Percentiles rank a stretch among this genome's conserved stretches.
Evolutionary conservation across 495 filamentous ascomycete genomes (phyloP).

Genomic region (Penicillium roqueforti): DNA sequence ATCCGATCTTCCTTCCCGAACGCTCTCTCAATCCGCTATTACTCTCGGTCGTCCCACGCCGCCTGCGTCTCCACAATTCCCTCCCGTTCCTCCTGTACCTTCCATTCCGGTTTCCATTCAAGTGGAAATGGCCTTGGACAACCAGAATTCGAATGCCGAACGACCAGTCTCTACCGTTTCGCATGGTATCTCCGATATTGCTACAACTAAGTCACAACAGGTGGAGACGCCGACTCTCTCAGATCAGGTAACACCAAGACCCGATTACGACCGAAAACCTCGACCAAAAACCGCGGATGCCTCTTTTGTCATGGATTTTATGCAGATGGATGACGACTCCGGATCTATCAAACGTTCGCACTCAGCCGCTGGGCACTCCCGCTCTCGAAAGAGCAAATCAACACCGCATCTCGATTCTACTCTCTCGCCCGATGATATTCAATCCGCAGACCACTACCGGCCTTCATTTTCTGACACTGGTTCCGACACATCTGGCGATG

Average conservation of each 20-base stretch:
- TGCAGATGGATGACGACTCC: conserved; percentile 11
- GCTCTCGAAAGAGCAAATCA: conserved; percentile 35
- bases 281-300: conserved; percentile 53
- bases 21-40: conserved; percentile 36
- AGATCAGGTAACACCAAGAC: conserved; percentile 59
- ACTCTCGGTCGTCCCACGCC: conserved; percentile 30
- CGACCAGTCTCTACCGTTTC: conserved; percentile 70
- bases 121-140: conserved; percentile 45
- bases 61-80: conserved; percentile 36
- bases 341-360: conserved; percentile 34
- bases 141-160: conserved; percentile 60
- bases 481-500: conserved; percentile 28
- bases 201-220: conserved; percentile 43
- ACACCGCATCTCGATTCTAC: conserved; percentile 26
- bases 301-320: conserved; percentile 37
- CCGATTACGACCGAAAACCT: conserved; percentile 39
- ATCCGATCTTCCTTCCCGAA: conserved; percentile 30
- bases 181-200: conserved; percentile 66
- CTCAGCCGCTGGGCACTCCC: conserved; percentile 35
- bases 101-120: conserved; percentile 20
- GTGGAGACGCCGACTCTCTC: conserved; percentile 54
- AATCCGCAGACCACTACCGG: conserved; percentile 26
- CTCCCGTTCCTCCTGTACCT: conserved; percentile 25
- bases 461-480: conserved; percentile 34
- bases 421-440: conserved; percentile 24